phyloP scores from a whole-genome alignment of 495 filamentous ascomycete genomes.

The Rusavskia elegans region DNA sequence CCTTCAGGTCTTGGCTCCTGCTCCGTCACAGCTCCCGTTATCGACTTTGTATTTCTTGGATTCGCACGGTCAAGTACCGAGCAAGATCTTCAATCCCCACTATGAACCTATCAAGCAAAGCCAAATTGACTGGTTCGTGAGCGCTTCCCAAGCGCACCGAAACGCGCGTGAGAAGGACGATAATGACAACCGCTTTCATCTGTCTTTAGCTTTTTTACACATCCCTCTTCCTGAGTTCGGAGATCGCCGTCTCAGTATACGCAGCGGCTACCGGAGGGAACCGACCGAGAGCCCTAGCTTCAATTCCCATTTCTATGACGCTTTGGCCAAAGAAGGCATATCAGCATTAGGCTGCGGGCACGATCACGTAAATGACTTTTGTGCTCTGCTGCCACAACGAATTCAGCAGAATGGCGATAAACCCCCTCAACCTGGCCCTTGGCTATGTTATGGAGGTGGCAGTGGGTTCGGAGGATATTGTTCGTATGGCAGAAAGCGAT shows the following conservation, averaged over 20 bases:
- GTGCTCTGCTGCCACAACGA: conserved; percentile 16
- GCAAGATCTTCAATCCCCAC: conserved; percentile 16
- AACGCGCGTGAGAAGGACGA: conserved; percentile 14
- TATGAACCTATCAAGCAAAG: conserved; percentile 23
- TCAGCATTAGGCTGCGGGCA: conserved; percentile 21
- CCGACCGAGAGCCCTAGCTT: conserved; percentile 20
- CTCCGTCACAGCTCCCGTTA: conserved; percentile 18
- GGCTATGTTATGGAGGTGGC: conserved; percentile 23
- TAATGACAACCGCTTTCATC: conserved; percentile 11
- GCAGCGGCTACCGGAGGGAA: conserved; percentile 18
- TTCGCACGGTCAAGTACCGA: conserved; percentile 20
- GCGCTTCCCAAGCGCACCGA: conserved; percentile 18
- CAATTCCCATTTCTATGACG: conserved; percentile 24
- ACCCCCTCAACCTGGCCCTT: conserved; percentile 14
- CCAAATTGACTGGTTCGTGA: conserved; percentile 24
- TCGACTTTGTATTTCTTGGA: conserved; percentile 25
- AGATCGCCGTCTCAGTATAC: conserved; percentile 16
- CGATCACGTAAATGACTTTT: conserved; percentile 27
- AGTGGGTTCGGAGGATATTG: conserved; percentile 24
- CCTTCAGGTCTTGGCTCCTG: conserved; percentile 20
- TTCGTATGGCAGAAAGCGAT: conserved; percentile 19
- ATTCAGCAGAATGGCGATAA: background rate
- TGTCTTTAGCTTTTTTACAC: conserved; percentile 18
- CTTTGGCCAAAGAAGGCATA: conserved; percentile 21
- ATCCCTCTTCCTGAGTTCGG: conserved; percentile 21